Evolutionary conservation across 345 rosid species (phyloP), one percentile per base, ranked within the genome.

Genomic region (Heritiera fomes): DNA sequence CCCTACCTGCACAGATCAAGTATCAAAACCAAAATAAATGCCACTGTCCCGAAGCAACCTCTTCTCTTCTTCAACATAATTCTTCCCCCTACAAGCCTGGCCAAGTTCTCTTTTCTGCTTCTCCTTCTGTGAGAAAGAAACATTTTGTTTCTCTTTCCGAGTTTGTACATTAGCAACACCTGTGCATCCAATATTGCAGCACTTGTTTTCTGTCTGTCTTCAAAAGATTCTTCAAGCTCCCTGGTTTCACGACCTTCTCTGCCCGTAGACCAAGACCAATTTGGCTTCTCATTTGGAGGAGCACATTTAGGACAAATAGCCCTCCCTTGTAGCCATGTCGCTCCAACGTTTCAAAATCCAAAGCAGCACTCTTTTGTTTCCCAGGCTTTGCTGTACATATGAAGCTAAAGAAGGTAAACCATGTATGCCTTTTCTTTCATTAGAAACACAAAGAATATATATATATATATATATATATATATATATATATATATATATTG

Each of bases 41-140:
- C 97, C 99, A 73, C 86, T 89, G 6, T 91, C 99, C 84, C 98
- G 87, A 69, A 92, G 79, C 88, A 91, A 83, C 73, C 99, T 88
- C 87, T 95, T 95, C 92, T 95, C 99, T 82, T 95, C 98, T 82
- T 93, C 98, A 7, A 93, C 98, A 41, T 91, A 93, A 82, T 83
- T 93, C 92, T 95, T 91, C 40, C 94, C 99, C 69, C 98, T 79
- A 82, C 97, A 93, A 38, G 98, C 95, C 81, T 93, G 99, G 55
- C 98, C 98, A 58, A 92, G 86, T 59, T 95, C 99, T 80, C 99
- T 82, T 83, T 95, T 95, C 87, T 92, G 90, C 90, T 92, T 95
- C 89, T 95, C 98, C 86, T 93, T 93, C 83, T 93, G 95, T 0
- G 97, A 90, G 80, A 89, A 95, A 28, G 98, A 90, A 14, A 77